These are phyloP conservation scores for Solanum corneliomulleri DNA, from an alignment of 257 asterid genomes.

Conservation along the genomic window DNA sequence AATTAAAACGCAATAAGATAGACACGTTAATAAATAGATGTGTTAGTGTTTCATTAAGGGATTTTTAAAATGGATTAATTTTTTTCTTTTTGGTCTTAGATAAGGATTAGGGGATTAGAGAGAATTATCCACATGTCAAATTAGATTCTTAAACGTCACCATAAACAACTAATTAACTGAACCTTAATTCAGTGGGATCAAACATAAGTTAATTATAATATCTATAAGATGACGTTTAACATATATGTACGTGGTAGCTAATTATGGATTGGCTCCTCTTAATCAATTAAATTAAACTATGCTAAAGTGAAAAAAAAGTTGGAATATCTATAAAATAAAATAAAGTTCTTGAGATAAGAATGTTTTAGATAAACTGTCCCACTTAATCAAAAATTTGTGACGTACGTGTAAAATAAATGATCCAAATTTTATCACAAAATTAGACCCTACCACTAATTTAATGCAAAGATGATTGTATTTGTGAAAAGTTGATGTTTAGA, in stretches of 20 bases:
- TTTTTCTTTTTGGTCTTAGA: neutral
- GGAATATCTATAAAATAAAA: neutral
- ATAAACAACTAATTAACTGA: slow-evolving; percentile 11
- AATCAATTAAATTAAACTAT: neutral
- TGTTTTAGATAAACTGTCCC: neutral
- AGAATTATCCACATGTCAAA: slow-evolving; percentile 17
- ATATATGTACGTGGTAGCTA: neutral
- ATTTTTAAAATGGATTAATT: neutral
- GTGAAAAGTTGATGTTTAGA: slow-evolving; percentile 13
- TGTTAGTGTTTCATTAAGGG: neutral
- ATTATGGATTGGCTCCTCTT: neutral
- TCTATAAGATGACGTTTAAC: slow-evolving; percentile 29
- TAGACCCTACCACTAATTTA: slow-evolving; percentile 17
- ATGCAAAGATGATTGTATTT: slow-evolving; percentile 7
- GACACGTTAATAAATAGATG: neutral
- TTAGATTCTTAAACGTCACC: neutral
- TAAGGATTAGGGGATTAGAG: neutral
- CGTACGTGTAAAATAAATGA: neutral
- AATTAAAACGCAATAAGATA: neutral
- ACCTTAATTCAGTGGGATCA: slow-evolving; percentile 3
- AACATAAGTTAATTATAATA: slow-evolving; percentile 3
- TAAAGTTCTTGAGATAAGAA: neutral
- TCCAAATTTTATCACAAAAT: neutral
- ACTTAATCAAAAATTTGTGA: neutral
- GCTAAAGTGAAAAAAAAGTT: neutral